Evolutionary conservation across 164 flowering plant species (phyloP), one percentile per base, ranked within the genome.

Genomic region (Magnolia officinalis): DNA sequence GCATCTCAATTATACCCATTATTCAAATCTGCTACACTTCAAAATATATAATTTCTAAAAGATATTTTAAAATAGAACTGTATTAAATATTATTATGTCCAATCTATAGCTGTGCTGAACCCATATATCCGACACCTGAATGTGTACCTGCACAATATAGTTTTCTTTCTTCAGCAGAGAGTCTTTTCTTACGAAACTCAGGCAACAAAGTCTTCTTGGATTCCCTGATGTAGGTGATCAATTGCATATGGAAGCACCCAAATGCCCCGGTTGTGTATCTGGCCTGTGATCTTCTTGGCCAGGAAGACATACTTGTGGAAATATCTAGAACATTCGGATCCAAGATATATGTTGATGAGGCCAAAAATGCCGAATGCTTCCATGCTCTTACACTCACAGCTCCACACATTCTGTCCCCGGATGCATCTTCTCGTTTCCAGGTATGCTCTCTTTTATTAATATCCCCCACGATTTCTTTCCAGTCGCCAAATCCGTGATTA

Each of bases 201-300:
- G 61, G 18, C 3, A 55, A 55, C 11, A 11, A 11, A 55, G 13
- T 55, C 61, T 55, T 11, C 61, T 55, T 55, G 61, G 13, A 11
- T 55, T 11, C 19, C 50, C 8, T 73, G 18, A 4, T 73, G 73
- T 90, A 94, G 98, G 88, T 94, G 55, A 85, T 91, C 79, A 87
- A 88, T 81, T 94, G 98, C 81, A 92, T 94, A 85, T 94, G 98
- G 98, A 90, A 89, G 84, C 95, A 94, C 79, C 97, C 98, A n/a
- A 79, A 88, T 81, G 90, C 94, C 51, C 81, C 86, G 2, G 74
- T 80, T 9, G 95, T 92, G 20, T 92, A 92, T 82, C 89, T 94
- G 75, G 81, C 88, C 52, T 91, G 98, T 66, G 90, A 90, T 85
- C 84, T 94, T 67, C 95, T 94, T 63, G 98, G 95, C 71, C 98